Evolutionary conservation across 1,284 basidiomycete species (phyloP).

Genomic region (Cryptococcus sp.): DNA sequence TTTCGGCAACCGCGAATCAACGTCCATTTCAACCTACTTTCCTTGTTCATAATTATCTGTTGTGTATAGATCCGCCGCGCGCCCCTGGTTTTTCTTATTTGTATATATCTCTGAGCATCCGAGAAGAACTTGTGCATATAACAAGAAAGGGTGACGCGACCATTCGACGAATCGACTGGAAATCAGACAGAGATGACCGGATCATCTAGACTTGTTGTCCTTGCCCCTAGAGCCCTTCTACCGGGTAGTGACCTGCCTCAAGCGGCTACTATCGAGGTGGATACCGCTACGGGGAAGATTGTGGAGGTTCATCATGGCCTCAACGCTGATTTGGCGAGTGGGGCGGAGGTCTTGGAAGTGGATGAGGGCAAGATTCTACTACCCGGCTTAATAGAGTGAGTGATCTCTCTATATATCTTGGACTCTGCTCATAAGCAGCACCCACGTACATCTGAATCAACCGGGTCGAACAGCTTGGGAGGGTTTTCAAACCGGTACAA

Average conservation of each 20-base stretch:
- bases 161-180: too few species aligned
- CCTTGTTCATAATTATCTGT: too few species aligned
- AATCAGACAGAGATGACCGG: background rate
- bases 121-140: too few species aligned
- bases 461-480: constrained; percentile 79
- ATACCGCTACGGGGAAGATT: constrained; percentile 64
- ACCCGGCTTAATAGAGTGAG: constrained; percentile 80
- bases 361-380: constrained; percentile 51
- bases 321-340: background rate
- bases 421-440: constrained; percentile 50
- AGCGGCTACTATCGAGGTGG: constrained; percentile 68
- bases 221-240: constrained; percentile 55
- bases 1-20: too few species aligned
- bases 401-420: constrained; percentile 13
- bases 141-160: too few species aligned
- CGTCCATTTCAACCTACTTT: too few species aligned
- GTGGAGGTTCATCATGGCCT: constrained; percentile 49
- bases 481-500: constrained; percentile 84
- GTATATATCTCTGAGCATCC: too few species aligned
- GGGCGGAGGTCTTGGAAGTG: background rate
- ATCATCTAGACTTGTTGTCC: constrained; percentile 9
- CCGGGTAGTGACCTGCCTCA: constrained; percentile 53
- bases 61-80: too few species aligned
- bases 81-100: too few species aligned
- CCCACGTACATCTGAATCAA: constrained; percentile 90